Evolutionary conservation across 148 eudicot genomes (phyloP).

Genomic region (Simmondsia chinensis): DNA sequence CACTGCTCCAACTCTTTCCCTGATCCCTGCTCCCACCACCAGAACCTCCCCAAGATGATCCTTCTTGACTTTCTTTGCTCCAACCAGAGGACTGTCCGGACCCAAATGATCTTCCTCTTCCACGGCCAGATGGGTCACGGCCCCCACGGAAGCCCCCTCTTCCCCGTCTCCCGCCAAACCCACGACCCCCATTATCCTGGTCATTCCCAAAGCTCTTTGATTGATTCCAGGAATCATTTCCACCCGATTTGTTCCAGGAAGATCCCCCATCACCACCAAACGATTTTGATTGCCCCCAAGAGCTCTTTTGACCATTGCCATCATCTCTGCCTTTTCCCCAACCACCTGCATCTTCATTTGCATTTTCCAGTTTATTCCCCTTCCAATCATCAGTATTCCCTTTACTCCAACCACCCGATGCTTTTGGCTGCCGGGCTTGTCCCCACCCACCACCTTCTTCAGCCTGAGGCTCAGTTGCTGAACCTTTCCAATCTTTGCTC

Average conservation of each 20-base stretch:
- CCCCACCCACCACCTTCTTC: background rate
- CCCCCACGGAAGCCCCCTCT: slow-evolving; percentile 23
- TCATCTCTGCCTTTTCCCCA: slow-evolving; percentile 6
- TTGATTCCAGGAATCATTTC: slow-evolving; percentile 15
- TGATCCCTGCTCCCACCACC: slow-evolving; percentile 4
- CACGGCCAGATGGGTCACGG: slow-evolving; percentile 10
- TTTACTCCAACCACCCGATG: slow-evolving; percentile 7
- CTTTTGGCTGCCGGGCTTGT: no score
- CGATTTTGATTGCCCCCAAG: slow-evolving; percentile 8
- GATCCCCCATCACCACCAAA: slow-evolving; percentile 9
- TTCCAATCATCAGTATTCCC: background rate
- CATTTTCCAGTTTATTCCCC: background rate
- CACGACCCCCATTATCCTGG: no score
- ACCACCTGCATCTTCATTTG: slow-evolving; percentile 5
- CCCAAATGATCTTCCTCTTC: slow-evolving; percentile 33
- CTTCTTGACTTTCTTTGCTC: slow-evolving; percentile 16
- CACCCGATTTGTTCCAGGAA: slow-evolving; percentile 12
- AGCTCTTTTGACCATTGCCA: slow-evolving; percentile 3
- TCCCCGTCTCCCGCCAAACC: slow-evolving; percentile 26
- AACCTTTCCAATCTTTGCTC: slow-evolving; percentile 13
- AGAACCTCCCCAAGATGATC: background rate
- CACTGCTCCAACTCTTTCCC: slow-evolving; percentile 7
- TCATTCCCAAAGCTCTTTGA: slow-evolving; percentile 11
- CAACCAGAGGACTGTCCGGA: slow-evolving; percentile 14
- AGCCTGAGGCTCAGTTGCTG: slow-evolving; percentile 8